Evolutionary conservation across 768 basidiomycete genomes (phyloP), one percentile per base, ranked within the genome.

Genomic region (Lepiota venenata): DNA sequence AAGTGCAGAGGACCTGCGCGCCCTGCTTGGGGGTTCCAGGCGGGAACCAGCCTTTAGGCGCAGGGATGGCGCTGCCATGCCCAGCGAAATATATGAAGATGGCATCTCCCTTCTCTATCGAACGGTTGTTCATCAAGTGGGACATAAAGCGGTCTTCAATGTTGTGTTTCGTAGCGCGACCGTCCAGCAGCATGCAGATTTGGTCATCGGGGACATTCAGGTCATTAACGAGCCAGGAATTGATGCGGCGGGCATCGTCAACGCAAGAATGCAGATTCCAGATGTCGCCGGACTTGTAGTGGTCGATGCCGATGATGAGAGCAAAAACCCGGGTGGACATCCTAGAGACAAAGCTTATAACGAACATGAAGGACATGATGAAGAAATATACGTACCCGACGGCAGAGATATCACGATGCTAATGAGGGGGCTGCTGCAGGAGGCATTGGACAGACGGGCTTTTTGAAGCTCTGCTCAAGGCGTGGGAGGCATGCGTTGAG

Each of bases 31-130:
- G 66, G 48, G 70, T 63, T 35, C 70, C 71, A 37, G 67, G 66
- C 56, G 75, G 73, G 62, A 77, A 81, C 87, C 87, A 88, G 47
- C 75, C 80, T 35, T 68, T 65, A 47, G 85, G 85, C n/a, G 83
- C 78, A 12, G 71, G 65, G 40, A 84, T 63, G 50, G 66, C 74
- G 62, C 82, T 84, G 21, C 87, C 87, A 63, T 88, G 85, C n/a
- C 87, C 87, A 36, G 87, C 84, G 62, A 87, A 88, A 61, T 85
- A 88, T 47, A 88, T 65, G 58, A 88, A 59, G 38, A 88, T 75
- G 29, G 87, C 81, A 55, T 88, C 86, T 20, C 82, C 86, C 21
- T 65, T 69, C 45, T 79, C 75, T 48, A 88, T 84, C 25, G 67
- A 68, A 7, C 77, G 69, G 61, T 88, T 88, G 64, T 83, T 81